A percentile compares a stretch with the other conserved stretches of the same genome.
Conservation (phyloP, 2,329 filamentous ascomycete genomes). For the Sporothrix phasma region DNA sequence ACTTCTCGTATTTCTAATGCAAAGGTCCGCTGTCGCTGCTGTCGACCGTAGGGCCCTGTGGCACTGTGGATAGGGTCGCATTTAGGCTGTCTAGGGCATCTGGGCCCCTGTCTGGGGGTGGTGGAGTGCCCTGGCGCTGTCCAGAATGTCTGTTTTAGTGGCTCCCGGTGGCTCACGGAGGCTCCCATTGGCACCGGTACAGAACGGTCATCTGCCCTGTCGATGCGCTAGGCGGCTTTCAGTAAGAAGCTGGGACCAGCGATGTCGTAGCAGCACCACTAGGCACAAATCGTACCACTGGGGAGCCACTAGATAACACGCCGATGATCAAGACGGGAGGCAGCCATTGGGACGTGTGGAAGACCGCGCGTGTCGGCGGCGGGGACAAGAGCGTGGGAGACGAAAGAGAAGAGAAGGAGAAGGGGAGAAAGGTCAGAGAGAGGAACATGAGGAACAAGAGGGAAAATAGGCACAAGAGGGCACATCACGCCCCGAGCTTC, state of each 20-base stretch:
- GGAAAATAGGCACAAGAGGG: no score
- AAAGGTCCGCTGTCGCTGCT: background rate
- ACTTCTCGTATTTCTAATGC: background rate
- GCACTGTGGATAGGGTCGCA: background rate
- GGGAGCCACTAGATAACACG: background rate
- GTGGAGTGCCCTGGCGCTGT: background rate
- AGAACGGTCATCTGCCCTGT: background rate
- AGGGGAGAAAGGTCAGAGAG: no score
- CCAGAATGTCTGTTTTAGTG: background rate
- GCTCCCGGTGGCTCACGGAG: no score
- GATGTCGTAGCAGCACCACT: background rate
- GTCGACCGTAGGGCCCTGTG: background rate
- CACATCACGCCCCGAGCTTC: background rate
- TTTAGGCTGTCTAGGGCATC: background rate
- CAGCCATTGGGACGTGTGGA: background rate
- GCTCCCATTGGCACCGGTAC: background rate
- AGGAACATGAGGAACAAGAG: no score
- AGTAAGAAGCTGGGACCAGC: background rate
- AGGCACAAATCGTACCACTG: background rate
- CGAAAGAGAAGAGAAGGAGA: no score
- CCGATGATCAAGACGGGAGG: no score
- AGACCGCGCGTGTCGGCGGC: background rate
- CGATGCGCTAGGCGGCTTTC: slow-evolving; percentile 3
- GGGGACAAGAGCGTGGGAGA: background rate
- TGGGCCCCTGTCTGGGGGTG: background rate